These are phyloP conservation scores for Penicillium sp. DNA, from an alignment of 2,329 filamentous ascomycete genomes.

Conservation along the genomic window DNA sequence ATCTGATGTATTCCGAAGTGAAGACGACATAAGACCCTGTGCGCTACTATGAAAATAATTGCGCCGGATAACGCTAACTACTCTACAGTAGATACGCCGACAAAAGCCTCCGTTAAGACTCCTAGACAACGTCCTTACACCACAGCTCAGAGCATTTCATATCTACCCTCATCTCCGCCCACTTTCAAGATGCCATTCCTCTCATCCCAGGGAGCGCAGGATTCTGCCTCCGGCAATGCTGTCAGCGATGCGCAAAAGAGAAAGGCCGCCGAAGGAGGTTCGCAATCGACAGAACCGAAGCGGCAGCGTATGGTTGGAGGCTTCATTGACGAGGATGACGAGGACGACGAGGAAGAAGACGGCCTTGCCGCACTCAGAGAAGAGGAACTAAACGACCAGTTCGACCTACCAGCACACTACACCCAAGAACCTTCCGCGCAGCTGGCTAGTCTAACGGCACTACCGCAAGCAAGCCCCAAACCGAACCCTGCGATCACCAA, in stretches of 20 bases:
- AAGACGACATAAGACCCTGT: constrained; percentile 44
- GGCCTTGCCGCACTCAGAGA: constrained; percentile 31
- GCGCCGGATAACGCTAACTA: background rate
- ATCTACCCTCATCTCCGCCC: constrained; percentile 39
- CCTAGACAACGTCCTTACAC: constrained; percentile 15
- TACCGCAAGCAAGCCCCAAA: constrained; percentile 1
- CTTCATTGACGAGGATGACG: constrained; percentile 46
- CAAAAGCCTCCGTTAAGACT: constrained; percentile 25
- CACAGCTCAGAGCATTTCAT: constrained; percentile 14
- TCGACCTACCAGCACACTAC: constrained; percentile 30
- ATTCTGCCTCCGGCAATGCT: constrained; percentile 41
- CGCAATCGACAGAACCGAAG: constrained; percentile 39
- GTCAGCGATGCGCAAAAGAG: constrained; percentile 42
- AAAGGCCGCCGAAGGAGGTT: constrained; percentile 34
- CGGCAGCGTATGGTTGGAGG: constrained; percentile 44
- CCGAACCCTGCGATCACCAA: background rate
- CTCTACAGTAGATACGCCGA: constrained; percentile 39
- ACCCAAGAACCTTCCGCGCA: constrained; percentile 16
- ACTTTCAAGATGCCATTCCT: constrained; percentile 43
- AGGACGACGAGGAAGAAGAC: constrained; percentile 33
- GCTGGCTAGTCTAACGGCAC: constrained; percentile 16
- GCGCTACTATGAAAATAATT: constrained; percentile 1
- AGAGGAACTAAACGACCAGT: constrained; percentile 33
- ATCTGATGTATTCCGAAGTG: constrained; percentile 46
- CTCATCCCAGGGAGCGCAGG: constrained; percentile 41